Evolutionary conservation across 2,329 filamentous ascomycete species (phyloP), one percentile per base, ranked within the genome.

Genomic region (Knufia fluminis): DNA sequence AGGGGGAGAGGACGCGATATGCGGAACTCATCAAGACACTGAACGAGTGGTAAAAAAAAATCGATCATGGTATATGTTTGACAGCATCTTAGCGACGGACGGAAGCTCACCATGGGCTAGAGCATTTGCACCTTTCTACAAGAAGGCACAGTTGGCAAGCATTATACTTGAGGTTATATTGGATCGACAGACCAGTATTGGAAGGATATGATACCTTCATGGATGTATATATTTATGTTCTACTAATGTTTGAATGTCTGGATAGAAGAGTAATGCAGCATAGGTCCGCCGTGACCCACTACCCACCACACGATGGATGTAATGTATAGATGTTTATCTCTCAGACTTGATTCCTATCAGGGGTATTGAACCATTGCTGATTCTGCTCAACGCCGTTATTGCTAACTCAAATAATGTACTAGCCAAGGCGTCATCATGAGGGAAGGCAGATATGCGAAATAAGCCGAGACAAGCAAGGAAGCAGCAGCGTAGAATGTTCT

Each of bases 1-100:
- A 80, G 56, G 72, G 75, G 49, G 82, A 87, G 70, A 71, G 76
- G 50, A 72, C 78, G 57, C 77, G 75, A 28, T 54, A 46, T 24
- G 44, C 44, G 3, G 19, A 35, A 14, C 33, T 46, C 24, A 46
- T 46, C 28, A 31, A 46, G 23, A 46, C 44, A 3, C 10, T 46
- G 14, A 46, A 46, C 19, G 22, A 46, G 33, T 46, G 44, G 44
- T 46, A 26, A 14, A 6, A 36, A 16, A 7, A 7, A 31, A 31
- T 31, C 28, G 28, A 31, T n/a, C n/a, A n/a, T n/a, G n/a, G n/a
- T n/a, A n/a, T n/a, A n/a, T n/a, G n/a, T 20, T 41, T 41, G 38
- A 41, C 38, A 41, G 38, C 38, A n/a, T n/a, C 22, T 41, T 41
- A 41, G 38, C 38, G 38, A 41, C 7, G 33, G n/a, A 36, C 10